These are phyloP conservation scores for Lecanicillium sp. DNA, from an alignment of 2,329 filamentous ascomycete genomes.

Conservation along the genomic window DNA sequence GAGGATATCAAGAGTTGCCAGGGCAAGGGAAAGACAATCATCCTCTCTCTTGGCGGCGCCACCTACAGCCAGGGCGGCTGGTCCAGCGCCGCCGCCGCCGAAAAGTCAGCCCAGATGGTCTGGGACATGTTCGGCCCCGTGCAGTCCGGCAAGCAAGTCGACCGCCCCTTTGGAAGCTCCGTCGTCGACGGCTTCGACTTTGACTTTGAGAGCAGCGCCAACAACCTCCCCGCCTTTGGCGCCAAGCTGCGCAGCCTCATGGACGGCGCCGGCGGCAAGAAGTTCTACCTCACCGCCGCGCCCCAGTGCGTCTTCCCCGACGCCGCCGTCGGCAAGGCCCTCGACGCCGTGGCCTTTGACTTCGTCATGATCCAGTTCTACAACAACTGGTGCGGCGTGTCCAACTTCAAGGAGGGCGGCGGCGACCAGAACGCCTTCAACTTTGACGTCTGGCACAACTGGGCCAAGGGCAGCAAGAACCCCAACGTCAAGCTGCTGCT, in stretches of 20 bases:
- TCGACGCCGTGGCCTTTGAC: conserved; percentile 52
- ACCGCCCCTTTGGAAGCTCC: conserved; percentile 61
- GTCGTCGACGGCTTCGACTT: conserved; percentile 71
- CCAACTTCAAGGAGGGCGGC: conserved; percentile 41
- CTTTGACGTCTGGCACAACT: conserved; percentile 58
- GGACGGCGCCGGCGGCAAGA: conserved; percentile 46
- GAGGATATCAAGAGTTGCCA: conserved; percentile 57
- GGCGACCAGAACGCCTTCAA: conserved; percentile 50
- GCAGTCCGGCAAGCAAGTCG: conserved; percentile 33
- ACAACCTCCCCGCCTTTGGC: conserved; percentile 57
- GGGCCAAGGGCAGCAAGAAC: conserved; percentile 57
- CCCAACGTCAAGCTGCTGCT: conserved; percentile 54
- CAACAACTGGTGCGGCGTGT: conserved; percentile 60
- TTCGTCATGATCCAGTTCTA: conserved; percentile 62
- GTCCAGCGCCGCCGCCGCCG: conserved; percentile 43
- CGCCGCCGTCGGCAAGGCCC: conserved; percentile 48
- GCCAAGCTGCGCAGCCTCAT: conserved; percentile 50
- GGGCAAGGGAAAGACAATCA: conserved; percentile 57
- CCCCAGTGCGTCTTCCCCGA: conserved; percentile 66
- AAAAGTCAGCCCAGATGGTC: conserved; percentile 52
- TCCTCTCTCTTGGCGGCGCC: conserved; percentile 66
- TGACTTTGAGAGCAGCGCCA: conserved; percentile 59
- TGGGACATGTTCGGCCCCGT: conserved; percentile 67
- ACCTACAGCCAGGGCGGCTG: conserved; percentile 67
- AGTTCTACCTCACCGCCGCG: conserved; percentile 58